These are phyloP conservation scores for Arxiozyma heterogenica DNA, from an alignment of 1,139 yeast species.

Conservation along the genomic window DNA sequence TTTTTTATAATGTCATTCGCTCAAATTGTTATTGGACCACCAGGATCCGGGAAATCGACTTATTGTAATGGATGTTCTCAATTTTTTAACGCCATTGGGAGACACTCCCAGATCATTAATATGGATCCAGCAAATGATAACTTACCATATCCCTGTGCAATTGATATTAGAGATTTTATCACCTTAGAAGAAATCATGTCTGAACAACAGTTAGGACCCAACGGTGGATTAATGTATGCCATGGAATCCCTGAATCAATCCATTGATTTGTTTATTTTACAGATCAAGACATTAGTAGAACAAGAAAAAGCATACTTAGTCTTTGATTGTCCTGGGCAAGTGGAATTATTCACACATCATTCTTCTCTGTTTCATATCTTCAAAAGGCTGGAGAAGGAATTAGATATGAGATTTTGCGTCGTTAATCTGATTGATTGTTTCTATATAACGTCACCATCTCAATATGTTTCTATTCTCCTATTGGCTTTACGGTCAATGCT, in stretches of 20 bases:
- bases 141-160: conserved; percentile 68
- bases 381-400: conserved; percentile 53
- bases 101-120: conserved; percentile 74
- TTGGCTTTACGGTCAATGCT: conserved; percentile 87
- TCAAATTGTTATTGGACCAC: conserved; percentile 93
- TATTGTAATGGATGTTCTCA: conserved; percentile 89
- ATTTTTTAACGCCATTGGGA: conserved; percentile 85
- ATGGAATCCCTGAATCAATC: conserved; percentile 56
- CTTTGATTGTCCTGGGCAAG: conserved; percentile 98
- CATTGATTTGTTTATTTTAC: conserved; percentile 51
- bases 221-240: conserved; percentile 90
- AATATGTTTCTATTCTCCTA: conserved; percentile 75
- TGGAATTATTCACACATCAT: conserved; percentile 88
- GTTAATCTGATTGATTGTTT: conserved; percentile 82
- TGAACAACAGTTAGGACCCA: conserved; percentile 77
- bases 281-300: conserved; percentile 48
- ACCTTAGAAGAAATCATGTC: conserved; percentile 87
- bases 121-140: conserved; percentile 93
- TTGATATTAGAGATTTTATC: conserved; percentile 82
- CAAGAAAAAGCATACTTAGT: conserved; percentile 61
- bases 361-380: conserved; percentile 72
- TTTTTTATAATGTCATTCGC: conserved; percentile 53
- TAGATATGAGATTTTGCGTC: conserved; percentile 71
- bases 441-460: conserved; percentile 79
- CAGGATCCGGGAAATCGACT: conserved; percentile 95